Base-by-base conservation (phyloP, 139 green algal genomes). In the Bryopsis sp. region DNA sequence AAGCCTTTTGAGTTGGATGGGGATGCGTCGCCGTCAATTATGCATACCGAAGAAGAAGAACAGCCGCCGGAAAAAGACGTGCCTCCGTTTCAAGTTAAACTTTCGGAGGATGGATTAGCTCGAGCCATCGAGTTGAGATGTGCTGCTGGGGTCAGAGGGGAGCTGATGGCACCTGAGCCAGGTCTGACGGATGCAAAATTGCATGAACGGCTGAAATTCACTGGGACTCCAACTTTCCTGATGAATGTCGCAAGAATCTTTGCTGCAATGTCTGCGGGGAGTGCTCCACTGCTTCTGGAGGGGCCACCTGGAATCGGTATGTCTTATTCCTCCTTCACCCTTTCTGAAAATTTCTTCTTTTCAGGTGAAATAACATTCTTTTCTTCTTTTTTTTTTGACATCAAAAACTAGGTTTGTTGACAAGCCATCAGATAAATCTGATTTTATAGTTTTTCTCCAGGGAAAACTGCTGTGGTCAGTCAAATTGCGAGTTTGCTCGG, bases 381-480 rank as follows among this genome's bases (percentile, higher is more conserved):
- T 50, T n/a, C n/a, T n/a, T n/a, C n/a, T n/a, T n/a, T n/a, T n/a
- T n/a, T n/a, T n/a, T n/a, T n/a, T n/a, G n/a, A n/a, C n/a, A n/a
- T n/a, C n/a, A n/a, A n/a, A n/a, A n/a, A n/a, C n/a, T n/a, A n/a
- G n/a, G n/a, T n/a, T n/a, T n/a, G n/a, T n/a, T n/a, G n/a, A n/a
- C n/a, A n/a, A n/a, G n/a, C n/a, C n/a, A n/a, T n/a, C n/a, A n/a
- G n/a, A n/a, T n/a, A n/a, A n/a, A n/a, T n/a, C 43, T 26, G 43
- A 11, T 19, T 50, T 50, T 11, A 50, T 50, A 26, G 15, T 50
- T 50, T 11, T 50, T 19, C 19, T 26, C 19, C 19, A 19, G 73
- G 73, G 32, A 80, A 80, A 35, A 80, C 74, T 0, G 74, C 70
- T 43, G 60, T 80, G 1, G 50, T 80, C 7, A 48, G 71, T 33